phyloP scores from a whole-genome alignment of 1,139 yeast genomes.

The Candida sojae region DNA sequence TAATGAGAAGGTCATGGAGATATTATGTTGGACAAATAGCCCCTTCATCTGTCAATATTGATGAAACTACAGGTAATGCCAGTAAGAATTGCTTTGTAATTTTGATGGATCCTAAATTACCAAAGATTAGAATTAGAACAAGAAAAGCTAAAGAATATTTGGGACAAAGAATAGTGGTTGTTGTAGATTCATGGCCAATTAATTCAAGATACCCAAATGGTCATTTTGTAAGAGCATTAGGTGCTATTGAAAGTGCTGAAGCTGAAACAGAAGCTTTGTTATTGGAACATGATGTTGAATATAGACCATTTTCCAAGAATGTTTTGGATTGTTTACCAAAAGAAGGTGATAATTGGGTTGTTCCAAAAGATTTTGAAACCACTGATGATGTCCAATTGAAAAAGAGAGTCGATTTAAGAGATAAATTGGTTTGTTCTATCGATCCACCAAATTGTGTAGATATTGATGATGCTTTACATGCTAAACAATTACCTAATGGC shows the following conservation, averaged over 20 bases:
- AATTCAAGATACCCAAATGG: slow-evolving; percentile 89
- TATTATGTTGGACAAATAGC: slow-evolving; percentile 94
- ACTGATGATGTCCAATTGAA: slow-evolving; percentile 62
- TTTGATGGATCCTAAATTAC: slow-evolving; percentile 86
- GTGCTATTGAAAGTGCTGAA: slow-evolving; percentile 86
- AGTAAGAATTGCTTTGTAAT: slow-evolving; percentile 81
- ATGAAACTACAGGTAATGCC: slow-evolving; percentile 53
- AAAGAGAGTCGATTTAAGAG: slow-evolving; percentile 81
- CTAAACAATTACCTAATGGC: slow-evolving; percentile 81
- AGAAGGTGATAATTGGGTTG: slow-evolving; percentile 93
- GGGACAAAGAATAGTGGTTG: slow-evolving; percentile 88
- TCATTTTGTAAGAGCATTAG: slow-evolving; percentile 87
- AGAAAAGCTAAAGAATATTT: slow-evolving; percentile 79
- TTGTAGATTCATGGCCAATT: slow-evolving; percentile 90
- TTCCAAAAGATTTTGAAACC: slow-evolving; percentile 59
- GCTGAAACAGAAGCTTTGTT: slow-evolving; percentile 97
- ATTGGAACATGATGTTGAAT: slow-evolving; percentile 94
- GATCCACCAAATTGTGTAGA: slow-evolving; percentile 99
- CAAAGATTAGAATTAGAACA: slow-evolving; percentile 84
- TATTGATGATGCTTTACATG: slow-evolving; percentile 98
- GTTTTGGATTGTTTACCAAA: slow-evolving; percentile 90
- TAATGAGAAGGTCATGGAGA: slow-evolving; percentile 92
- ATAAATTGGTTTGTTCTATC: slow-evolving; percentile 87
- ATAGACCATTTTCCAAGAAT: slow-evolving; percentile 90
- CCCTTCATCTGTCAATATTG: slow-evolving; percentile 67